These are phyloP conservation scores for Fusarium sp. DNA, from an alignment of 2,329 filamentous ascomycete genomes.

Conservation along the genomic window DNA sequence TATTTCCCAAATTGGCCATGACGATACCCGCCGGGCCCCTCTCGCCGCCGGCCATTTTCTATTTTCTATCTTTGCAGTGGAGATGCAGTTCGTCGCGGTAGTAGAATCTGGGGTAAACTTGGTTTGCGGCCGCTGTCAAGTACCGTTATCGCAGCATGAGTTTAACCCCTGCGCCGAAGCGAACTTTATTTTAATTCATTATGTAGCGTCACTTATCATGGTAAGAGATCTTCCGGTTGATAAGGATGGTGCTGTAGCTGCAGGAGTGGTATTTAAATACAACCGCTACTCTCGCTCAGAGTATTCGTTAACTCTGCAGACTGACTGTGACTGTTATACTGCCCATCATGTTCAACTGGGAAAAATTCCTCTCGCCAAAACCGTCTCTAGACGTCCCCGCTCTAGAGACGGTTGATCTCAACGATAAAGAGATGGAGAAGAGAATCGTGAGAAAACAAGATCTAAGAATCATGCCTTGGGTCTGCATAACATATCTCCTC, in stretches of 20 bases:
- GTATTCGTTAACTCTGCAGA: neutral
- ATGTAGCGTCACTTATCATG: constrained; percentile 16
- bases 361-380: constrained; percentile 32
- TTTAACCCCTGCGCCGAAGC: neutral
- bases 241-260: neutral
- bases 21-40: constrained; percentile 21
- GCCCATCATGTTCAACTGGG: constrained; percentile 36
- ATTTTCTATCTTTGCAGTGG: constrained; percentile 26
- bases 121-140: constrained; percentile 1
- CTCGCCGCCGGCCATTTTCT: constrained; percentile 28
- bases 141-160: constrained; percentile 31
- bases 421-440: constrained; percentile 50
- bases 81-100: constrained; percentile 13
- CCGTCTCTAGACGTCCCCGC: constrained; percentile 49
- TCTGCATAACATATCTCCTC: constrained; percentile 48
- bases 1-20: constrained; percentile 1
- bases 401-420: constrained; percentile 49
- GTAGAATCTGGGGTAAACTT: constrained; percentile 31
- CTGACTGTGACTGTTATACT: neutral
- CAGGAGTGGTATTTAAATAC: constrained; percentile 18
- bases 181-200: constrained; percentile 1
- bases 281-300: neutral
- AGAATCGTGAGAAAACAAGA: constrained; percentile 50
- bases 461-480: constrained; percentile 48
- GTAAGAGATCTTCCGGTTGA: neutral